Percentiles rank a stretch among this genome's conserved stretches.
These are phyloP conservation scores for Tranzscheliella williamsii DNA, from an alignment of 1,284 basidiomycete genomes.

Conservation along the genomic window DNA sequence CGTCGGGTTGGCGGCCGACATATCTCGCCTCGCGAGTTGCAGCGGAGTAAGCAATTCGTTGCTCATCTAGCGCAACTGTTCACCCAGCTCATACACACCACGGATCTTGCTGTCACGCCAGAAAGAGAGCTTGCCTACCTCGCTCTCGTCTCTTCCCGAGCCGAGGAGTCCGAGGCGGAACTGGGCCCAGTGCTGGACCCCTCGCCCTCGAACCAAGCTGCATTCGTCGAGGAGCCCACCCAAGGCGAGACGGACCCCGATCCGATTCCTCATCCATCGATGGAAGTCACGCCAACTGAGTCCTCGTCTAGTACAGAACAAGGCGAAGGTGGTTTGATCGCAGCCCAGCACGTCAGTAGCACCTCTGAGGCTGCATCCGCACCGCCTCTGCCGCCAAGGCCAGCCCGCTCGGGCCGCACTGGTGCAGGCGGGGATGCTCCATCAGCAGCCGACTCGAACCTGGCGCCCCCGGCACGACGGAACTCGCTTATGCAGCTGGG, in stretches of 20 bases:
- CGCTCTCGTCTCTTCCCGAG: constrained; percentile 84
- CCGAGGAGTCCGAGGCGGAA: constrained; percentile 68
- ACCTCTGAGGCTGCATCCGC: neutral
- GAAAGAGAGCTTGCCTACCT: constrained; percentile 84
- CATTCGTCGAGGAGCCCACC: neutral
- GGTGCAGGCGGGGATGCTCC: neutral
- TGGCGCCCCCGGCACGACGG: constrained; percentile 13
- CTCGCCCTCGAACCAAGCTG: neutral
- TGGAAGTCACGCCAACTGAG: neutral
- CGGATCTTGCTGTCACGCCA: constrained; percentile 74
- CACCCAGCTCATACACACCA: constrained; percentile 73
- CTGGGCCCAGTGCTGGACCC: neutral
- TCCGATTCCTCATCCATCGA: neutral
- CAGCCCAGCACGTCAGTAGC: neutral
- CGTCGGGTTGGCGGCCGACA: constrained; percentile 77
- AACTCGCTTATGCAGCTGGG: constrained; percentile 65
- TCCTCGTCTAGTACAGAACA: too few relatives aligned
- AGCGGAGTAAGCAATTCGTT: constrained; percentile 78
- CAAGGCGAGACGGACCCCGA: neutral
- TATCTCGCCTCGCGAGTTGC: constrained; percentile 77
- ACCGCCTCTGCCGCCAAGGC: constrained; percentile 1
- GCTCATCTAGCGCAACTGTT: constrained; percentile 77
- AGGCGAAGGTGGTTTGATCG: too few relatives aligned
- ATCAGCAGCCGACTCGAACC: neutral
- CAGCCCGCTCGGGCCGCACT: neutral